Evolutionary conservation across 2,329 filamentous ascomycete species (phyloP).

Genomic region (Diaporthe ilicicola): DNA sequence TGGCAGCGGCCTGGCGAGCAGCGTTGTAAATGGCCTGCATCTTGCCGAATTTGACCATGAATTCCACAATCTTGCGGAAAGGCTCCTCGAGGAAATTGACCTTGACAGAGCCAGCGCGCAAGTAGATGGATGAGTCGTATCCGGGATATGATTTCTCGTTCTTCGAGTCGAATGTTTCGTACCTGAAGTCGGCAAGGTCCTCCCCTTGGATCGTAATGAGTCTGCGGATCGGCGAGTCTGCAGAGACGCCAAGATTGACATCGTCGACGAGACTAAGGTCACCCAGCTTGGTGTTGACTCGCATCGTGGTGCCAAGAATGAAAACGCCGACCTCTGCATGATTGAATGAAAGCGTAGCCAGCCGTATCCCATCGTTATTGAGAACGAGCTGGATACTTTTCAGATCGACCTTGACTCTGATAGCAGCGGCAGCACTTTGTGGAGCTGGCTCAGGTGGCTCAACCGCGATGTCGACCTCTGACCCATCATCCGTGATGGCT

Average conservation of each 20-base stretch:
- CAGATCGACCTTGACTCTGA: constrained; percentile 91
- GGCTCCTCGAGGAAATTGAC: constrained; percentile 97
- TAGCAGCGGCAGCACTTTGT: constrained; percentile 69
- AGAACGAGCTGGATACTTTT: constrained; percentile 94
- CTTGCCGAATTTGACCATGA: constrained; percentile 97
- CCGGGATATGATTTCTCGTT: constrained; percentile 82
- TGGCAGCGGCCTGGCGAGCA: constrained; percentile 90
- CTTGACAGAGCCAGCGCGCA: constrained; percentile 94
- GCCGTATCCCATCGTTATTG: constrained; percentile 95
- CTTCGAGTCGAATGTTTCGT: constrained; percentile 88
- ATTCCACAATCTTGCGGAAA: constrained; percentile 97
- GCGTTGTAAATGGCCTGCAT: constrained; percentile 99
- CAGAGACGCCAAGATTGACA: constrained; percentile 87
- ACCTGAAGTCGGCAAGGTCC: constrained; percentile 95
- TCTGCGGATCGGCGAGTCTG: constrained; percentile 81
- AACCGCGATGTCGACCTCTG: constrained; percentile 48
- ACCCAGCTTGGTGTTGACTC: constrained; percentile 85
- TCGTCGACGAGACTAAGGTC: constrained; percentile 92
- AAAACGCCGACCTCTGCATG: constrained; percentile 93
- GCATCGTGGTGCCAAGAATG: constrained; percentile 85
- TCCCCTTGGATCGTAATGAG: constrained; percentile 95
- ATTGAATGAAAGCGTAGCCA: constrained; percentile 91
- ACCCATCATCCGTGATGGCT: constrained; percentile 49
- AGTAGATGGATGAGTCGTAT: constrained; percentile 89
- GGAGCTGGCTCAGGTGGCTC: constrained; percentile 46